phyloP scores from a whole-genome alignment of 345 rosid species.

The Leavenworthia alabamica region DNA sequence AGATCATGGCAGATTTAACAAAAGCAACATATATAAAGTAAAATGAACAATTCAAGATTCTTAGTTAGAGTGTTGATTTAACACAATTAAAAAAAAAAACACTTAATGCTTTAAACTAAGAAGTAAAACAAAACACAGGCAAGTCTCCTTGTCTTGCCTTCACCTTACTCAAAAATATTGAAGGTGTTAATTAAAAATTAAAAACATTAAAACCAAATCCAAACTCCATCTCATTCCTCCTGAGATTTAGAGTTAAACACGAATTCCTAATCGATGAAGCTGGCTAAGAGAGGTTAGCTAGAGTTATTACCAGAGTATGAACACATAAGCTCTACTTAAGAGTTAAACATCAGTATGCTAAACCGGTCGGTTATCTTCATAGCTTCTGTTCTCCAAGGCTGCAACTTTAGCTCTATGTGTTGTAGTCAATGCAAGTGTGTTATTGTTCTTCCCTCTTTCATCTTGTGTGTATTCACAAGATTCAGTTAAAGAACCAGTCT shows the following conservation, averaged over 20 bases:
- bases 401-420: conserved; percentile 65
- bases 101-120: too few species aligned
- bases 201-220: conserved; percentile 20
- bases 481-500: conserved; percentile 50
- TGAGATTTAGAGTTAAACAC: background rate
- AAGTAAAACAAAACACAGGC: too few species aligned
- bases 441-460: conserved; percentile 50
- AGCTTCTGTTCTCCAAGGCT: conserved; percentile 50
- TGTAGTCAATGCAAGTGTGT: conserved; percentile 33
- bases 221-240: conserved; percentile 22
- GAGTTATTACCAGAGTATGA: conserved; percentile 28
- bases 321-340: conserved; percentile 17
- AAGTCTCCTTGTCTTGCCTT: too few species aligned
- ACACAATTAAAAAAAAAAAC: conserved; percentile 26
- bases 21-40: conserved; percentile 7
- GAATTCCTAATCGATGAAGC: conserved; percentile 24
- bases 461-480: conserved; percentile 62
- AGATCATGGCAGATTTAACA: conserved; percentile 12
- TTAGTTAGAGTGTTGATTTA: conserved; percentile 6
- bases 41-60: conserved; percentile 26
- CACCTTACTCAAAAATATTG: conserved; percentile 32
- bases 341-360: conserved; percentile 30
- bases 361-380: conserved; percentile 20
- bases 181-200: conserved; percentile 22
- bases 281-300: conserved; percentile 25